phyloP scores from a whole-genome alignment of 2,329 filamentous ascomycete species.

The Ascochyta viciae-villosae region DNA sequence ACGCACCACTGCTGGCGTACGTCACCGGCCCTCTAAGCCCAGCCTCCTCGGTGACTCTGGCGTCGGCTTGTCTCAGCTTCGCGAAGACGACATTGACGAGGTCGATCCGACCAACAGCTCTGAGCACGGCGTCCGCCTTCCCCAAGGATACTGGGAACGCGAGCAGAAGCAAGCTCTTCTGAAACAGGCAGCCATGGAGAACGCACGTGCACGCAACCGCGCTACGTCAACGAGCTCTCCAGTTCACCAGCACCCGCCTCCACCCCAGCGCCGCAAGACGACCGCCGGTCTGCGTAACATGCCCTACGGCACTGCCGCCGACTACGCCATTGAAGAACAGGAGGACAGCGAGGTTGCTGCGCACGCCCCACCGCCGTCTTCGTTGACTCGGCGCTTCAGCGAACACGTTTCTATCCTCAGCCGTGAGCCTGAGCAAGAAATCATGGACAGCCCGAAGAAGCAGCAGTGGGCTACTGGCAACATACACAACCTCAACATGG shows the following conservation, averaged over 20 bases:
- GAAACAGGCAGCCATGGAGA: conserved; percentile 48
- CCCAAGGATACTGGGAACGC: conserved; percentile 42
- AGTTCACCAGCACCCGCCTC: conserved; percentile 26
- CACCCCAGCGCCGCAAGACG: conserved; percentile 35
- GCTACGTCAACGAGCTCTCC: conserved; percentile 40
- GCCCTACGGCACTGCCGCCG: conserved; percentile 65
- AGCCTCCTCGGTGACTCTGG: conserved; percentile 72
- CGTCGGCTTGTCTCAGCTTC: conserved; percentile 40
- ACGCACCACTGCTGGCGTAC: conserved; percentile 56
- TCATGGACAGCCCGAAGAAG: conserved; percentile 32
- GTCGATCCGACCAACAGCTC: conserved; percentile 68
- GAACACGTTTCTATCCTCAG: conserved; percentile 38
- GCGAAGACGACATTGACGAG: conserved; percentile 62
- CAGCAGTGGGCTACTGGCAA: conserved; percentile 41
- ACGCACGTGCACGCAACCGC: conserved; percentile 43
- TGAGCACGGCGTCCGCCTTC: conserved; percentile 56
- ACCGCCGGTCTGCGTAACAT: conserved; percentile 63
- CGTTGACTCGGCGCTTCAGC: conserved; percentile 47
- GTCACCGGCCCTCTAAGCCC: conserved; percentile 80
- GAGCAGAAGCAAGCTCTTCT: conserved; percentile 43
- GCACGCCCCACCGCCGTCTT: conserved; percentile 42
- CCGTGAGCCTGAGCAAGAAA: conserved; percentile 34
- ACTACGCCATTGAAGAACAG: conserved; percentile 75
- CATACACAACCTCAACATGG: conserved; percentile 29
- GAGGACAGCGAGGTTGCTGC: conserved; percentile 67